Conservation (phyloP, 352 stramenopile species). For the Globisporangium iwayamae region DNA sequence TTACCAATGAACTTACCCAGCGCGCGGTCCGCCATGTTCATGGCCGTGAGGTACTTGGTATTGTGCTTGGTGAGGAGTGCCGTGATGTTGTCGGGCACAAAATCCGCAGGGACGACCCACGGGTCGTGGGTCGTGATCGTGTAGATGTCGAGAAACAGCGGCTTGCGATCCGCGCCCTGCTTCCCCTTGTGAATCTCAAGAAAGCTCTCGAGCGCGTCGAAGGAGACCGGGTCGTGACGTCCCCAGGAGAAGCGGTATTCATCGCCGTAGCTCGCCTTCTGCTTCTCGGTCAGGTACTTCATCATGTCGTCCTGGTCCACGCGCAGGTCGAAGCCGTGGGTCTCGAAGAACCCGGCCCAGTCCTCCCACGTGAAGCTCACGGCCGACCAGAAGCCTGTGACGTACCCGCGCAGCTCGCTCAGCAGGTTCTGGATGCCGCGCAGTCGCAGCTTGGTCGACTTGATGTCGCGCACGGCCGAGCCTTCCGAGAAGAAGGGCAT, state of each 20-base stretch:
- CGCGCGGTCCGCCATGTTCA: conserved; percentile 62
- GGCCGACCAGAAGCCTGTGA: conserved; percentile 61
- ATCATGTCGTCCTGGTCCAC: conserved; percentile 56
- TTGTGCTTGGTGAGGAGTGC: conserved; percentile 55
- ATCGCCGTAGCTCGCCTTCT: conserved; percentile 40
- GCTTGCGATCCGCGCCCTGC: conserved; percentile 41
- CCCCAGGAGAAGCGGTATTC: conserved; percentile 65
- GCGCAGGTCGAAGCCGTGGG: conserved; percentile 65
- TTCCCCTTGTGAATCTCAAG: conserved; percentile 37
- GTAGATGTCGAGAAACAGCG: conserved; percentile 76
- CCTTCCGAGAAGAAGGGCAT: conserved; percentile 56
- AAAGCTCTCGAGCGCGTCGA: conserved; percentile 57
- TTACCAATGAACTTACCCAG: conserved; percentile 52
- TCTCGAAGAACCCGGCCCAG: conserved; percentile 56
- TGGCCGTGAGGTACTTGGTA: conserved; percentile 55
- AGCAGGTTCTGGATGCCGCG: conserved; percentile 59
- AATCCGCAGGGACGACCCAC: conserved; percentile 45
- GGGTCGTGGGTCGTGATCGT: conserved; percentile 70
- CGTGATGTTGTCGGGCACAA: conserved; percentile 37
- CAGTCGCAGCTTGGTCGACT: conserved; percentile 40
- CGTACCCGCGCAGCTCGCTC: conserved; percentile 52
- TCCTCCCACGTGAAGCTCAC: conserved; percentile 59
- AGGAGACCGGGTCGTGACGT: conserved; percentile 64
- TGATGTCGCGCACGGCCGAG: conserved; percentile 46
- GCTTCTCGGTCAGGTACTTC: conserved; percentile 49